These are phyloP conservation scores for Phlyctochytrium planicorne DNA, from an alignment of 192 early-diverging fungal species.

Conservation along the genomic window DNA sequence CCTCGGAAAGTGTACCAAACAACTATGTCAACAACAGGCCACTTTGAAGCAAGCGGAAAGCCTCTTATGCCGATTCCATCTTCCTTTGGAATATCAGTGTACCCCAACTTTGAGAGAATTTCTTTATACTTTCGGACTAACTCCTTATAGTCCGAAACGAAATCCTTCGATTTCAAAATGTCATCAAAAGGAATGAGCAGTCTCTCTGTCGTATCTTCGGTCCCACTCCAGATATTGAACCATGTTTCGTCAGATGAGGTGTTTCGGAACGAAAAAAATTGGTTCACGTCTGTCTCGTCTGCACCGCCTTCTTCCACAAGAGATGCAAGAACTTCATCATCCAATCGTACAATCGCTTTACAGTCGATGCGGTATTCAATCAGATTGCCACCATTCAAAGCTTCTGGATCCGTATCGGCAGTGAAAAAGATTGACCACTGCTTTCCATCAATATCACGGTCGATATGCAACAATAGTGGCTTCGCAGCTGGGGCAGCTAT, in stretches of 20 bases:
- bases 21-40: neutral
- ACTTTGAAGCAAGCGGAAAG: neutral
- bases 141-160: neutral
- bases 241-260: neutral
- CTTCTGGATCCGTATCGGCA: neutral
- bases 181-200: neutral
- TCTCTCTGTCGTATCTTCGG: neutral
- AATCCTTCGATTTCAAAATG: neutral
- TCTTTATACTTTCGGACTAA: neutral
- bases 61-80: neutral
- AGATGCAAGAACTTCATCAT: neutral
- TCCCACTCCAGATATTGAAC: neutral
- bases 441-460: no score
- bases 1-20: neutral
- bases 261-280: no score
- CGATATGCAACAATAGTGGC: no score
- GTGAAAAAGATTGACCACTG: no score
- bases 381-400: neutral
- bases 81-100: neutral
- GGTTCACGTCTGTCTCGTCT: neutral
- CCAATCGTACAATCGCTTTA: neutral
- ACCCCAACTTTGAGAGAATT: neutral
- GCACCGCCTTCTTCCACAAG: no score
- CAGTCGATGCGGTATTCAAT: neutral
- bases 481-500: no score